Evolutionary conservation across 1,284 basidiomycete genomes (phyloP), one percentile per base, ranked within the genome.

Genomic region (Heimioporus retisporus): DNA sequence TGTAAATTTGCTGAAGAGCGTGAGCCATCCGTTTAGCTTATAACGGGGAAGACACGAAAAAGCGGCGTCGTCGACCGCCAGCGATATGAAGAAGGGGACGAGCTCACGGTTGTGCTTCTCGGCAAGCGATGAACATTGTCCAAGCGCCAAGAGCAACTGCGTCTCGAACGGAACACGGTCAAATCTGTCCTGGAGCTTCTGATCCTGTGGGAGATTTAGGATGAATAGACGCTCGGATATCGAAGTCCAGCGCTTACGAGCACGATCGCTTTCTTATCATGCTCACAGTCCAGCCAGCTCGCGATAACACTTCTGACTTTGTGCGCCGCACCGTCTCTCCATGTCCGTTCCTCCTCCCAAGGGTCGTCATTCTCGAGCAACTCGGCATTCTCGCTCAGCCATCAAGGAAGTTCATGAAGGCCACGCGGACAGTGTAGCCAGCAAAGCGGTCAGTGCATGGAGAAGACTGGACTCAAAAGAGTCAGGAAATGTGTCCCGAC

Each of bases 91-190:
- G 61, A 93, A 86, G 0, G 94, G 90, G 21, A 97, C 84, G 46
- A 98, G 81, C 25, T 92, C 86, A 43, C 94, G 91, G 64, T 93
- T 95, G 79, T 97, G 92, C 77, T 91, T 94, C 78, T 98, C 95
- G 1, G 91, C 92, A 13, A 97, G 79, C 1, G 86, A 83, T 0
- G 91, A 82, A 65, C 89, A 90, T 69, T 91, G 87, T 14, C 86
- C 86, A 21, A 97, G 83, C 1, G 91, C 83, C 4, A 83, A 81
- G 18, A 98, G 85, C 2, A 98, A 83, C 76, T 98, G 95, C 4
- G 85, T 79, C 79, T 97, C 95, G 78, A 96, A 98, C 48, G 90
- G 90, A 55, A 82, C 81, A 0, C 84, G 77, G 72, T 97, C 95
- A 48, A 97, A 89, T 21, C 94, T 87, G 58, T 95, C 93, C 1